These are phyloP conservation scores for Phytophthora tubulina DNA, from an alignment of 352 stramenopile species.

Conservation along the genomic window DNA sequence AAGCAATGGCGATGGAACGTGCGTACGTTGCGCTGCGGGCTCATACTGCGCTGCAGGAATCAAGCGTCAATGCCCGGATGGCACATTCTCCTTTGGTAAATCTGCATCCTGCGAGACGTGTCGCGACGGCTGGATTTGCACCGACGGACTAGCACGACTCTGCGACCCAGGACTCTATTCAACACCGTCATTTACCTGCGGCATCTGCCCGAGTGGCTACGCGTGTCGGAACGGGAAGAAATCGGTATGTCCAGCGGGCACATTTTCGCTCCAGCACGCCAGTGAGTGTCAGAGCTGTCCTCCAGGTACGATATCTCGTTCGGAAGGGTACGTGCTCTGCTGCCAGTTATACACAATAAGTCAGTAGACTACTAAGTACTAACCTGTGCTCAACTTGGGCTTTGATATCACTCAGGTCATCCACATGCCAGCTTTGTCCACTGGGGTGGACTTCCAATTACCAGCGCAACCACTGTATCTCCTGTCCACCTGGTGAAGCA, in stretches of 20 bases:
- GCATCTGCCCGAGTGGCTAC: constrained; percentile 56
- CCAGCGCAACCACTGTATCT: constrained; percentile 63
- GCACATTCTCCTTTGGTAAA: constrained; percentile 72
- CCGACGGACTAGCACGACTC: constrained; percentile 58
- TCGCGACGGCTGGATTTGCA: constrained; percentile 72
- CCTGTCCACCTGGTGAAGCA: constrained; percentile 51
- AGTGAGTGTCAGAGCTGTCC: constrained; percentile 68
- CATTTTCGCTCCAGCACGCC: constrained; percentile 51
- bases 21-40: constrained; percentile 63
- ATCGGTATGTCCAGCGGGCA: constrained; percentile 47
- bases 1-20: constrained; percentile 28
- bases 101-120: constrained; percentile 58
- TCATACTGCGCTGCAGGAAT: constrained; percentile 70
- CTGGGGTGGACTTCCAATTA: constrained; percentile 62
- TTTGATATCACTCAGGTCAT: constrained; percentile 36
- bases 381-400: constrained; percentile 9
- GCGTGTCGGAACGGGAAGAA: constrained; percentile 72
- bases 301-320: constrained; percentile 60
- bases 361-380: constrained; percentile 3
- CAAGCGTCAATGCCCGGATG: constrained; percentile 53
- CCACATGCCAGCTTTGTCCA: constrained; percentile 52
- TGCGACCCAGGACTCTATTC: constrained; percentile 69
- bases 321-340: constrained; percentile 46
- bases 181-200: constrained; percentile 47
- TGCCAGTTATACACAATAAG: neutral